A percentile compares a stretch with the other conserved stretches of the same genome.
Evolutionary conservation across 1,139 yeast species (phyloP).

Genomic region (Casaregolazyma suthepensis): DNA sequence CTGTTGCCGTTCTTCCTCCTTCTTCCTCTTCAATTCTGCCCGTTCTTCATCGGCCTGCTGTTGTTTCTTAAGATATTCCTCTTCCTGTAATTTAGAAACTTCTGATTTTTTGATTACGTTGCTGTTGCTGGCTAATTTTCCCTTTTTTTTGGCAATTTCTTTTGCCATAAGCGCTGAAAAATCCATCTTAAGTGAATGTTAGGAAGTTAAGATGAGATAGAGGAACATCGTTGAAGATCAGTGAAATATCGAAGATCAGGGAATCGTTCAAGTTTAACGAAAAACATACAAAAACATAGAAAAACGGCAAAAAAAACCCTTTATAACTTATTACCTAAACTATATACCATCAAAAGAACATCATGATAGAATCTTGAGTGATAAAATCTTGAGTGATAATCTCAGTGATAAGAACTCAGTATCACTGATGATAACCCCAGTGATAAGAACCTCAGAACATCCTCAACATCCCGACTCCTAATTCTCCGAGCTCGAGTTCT

Average conservation of each 20-base stretch:
- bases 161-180: constrained; percentile 28
- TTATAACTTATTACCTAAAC: neutral
- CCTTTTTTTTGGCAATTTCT: constrained; percentile 33
- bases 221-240: neutral
- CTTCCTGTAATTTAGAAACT: constrained; percentile 8
- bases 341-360: neutral
- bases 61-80: constrained; percentile 23
- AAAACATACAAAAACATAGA: too few species aligned
- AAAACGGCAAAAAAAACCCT: too few species aligned
- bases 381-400: too few species aligned
- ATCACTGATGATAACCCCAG: too few species aligned
- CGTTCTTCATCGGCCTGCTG: constrained; percentile 16
- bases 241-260: neutral
- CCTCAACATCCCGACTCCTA: neutral
- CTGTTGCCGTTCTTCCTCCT: constrained; percentile 17
- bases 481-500: neutral
- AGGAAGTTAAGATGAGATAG: neutral
- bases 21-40: constrained; percentile 13
- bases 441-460: too few species aligned
- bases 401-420: too few species aligned
- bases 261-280: too few species aligned
- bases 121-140: constrained; percentile 11
- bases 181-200: constrained; percentile 23
- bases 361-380: too few species aligned
- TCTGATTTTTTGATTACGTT: constrained; percentile 21